Conservation (phyloP, 768 basidiomycete species). For the Phaeolepiota aurea region DNA sequence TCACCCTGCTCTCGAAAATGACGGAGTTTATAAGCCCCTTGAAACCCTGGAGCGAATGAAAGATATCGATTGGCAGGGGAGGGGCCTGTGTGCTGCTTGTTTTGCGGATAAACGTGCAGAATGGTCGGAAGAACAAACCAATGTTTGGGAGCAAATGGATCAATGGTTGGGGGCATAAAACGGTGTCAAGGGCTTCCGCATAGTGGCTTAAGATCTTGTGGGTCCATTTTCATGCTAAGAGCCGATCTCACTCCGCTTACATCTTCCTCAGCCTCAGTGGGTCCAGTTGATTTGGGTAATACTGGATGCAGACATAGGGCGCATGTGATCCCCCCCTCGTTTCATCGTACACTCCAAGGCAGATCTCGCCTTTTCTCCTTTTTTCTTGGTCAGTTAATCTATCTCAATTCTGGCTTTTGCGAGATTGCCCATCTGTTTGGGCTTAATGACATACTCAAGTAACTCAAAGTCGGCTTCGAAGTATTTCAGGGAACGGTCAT, state of each 20-base stretch:
- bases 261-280: too few species aligned
- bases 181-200: background rate
- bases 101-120: conserved; percentile 51
- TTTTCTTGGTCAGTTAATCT: conserved; percentile 12
- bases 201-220: background rate
- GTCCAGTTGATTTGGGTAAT: conserved; percentile 17
- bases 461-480: too few species aligned
- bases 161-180: conserved; percentile 33
- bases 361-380: conserved; percentile 15
- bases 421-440: too few species aligned
- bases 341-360: conserved; percentile 7
- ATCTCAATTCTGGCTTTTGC: too few species aligned
- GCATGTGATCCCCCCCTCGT: conserved; percentile 5
- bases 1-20: conserved; percentile 49
- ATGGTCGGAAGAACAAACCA: conserved; percentile 54
- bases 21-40: conserved; percentile 62
- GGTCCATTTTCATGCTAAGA: too few species aligned
- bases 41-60: conserved; percentile 62
- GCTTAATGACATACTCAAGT: too few species aligned
- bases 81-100: conserved; percentile 55
- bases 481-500: too few species aligned
- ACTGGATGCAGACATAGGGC: conserved; percentile 22
- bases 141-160: conserved; percentile 55
- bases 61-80: conserved; percentile 44
- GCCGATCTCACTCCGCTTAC: too few species aligned